Conservation (phyloP, 2,329 filamentous ascomycete species). For the Leptodontidium sp. region DNA sequence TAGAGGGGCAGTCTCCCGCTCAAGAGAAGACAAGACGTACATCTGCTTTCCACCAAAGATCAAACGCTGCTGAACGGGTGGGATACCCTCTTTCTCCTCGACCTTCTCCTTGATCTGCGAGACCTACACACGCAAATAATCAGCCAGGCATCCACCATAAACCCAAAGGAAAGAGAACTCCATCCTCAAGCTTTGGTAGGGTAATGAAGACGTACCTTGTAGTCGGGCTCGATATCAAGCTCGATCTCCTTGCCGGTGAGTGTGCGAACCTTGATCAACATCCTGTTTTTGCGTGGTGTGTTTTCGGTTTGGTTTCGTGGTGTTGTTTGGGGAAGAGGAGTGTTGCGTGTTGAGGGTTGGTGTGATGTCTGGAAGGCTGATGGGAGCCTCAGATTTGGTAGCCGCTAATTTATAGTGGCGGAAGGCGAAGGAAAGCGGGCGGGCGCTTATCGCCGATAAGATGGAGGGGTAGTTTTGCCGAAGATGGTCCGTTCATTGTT, state of each 20-base stretch:
- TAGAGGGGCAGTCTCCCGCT: neutral
- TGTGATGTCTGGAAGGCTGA: slow-evolving; percentile 4
- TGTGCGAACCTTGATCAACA: slow-evolving; percentile 80
- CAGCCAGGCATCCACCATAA: neutral
- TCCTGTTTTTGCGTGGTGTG: slow-evolving; percentile 1
- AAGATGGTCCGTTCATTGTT: neutral
- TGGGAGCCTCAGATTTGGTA: slow-evolving; percentile 11
- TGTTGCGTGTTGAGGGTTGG: neutral
- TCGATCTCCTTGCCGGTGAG: slow-evolving; percentile 99
- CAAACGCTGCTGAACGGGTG: slow-evolving; percentile 92
- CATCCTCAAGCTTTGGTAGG: neutral
- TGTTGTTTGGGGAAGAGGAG: neutral
- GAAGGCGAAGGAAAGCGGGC: neutral
- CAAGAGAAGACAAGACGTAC: slow-evolving; percentile 57
- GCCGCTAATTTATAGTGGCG: slow-evolving; percentile 8
- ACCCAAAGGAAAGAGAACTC: no score
- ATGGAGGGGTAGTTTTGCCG: slow-evolving; percentile 7
- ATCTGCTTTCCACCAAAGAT: slow-evolving; percentile 99
- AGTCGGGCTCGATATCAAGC: slow-evolving; percentile 92
- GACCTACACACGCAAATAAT: slow-evolving; percentile 62
- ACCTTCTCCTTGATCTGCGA: slow-evolving; percentile 98
- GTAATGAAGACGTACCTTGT: slow-evolving; percentile 70
- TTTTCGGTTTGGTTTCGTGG: neutral
- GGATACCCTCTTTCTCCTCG: slow-evolving; percentile 98
- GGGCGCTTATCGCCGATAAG: slow-evolving; percentile 6